Conservation (phyloP, 768 basidiomycete species). For the Pisolithus albus region DNA sequence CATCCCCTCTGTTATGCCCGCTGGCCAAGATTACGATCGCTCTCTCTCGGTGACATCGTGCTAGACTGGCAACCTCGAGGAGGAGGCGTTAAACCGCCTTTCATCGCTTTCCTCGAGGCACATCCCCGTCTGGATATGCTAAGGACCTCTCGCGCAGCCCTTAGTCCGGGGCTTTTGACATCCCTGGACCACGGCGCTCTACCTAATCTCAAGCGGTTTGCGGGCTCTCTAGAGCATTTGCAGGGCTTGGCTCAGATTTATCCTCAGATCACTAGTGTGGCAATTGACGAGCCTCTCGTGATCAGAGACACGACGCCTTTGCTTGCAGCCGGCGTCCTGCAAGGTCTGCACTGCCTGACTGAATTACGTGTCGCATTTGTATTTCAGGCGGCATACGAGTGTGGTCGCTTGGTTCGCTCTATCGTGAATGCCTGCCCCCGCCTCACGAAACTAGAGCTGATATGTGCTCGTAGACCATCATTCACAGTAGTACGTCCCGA, state of each 20-base stretch:
- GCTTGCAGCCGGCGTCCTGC: slow-evolving; percentile 52
- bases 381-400: slow-evolving; percentile 69
- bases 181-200: slow-evolving; percentile 42
- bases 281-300: slow-evolving; percentile 58
- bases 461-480: slow-evolving; percentile 61
- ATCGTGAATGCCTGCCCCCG: slow-evolving; percentile 61
- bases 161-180: slow-evolving; percentile 47
- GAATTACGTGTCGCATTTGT: slow-evolving; percentile 60
- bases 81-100: slow-evolving; percentile 45
- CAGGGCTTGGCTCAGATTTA: slow-evolving; percentile 49
- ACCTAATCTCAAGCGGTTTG: slow-evolving; percentile 48
- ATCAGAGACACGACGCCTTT: slow-evolving; percentile 64
- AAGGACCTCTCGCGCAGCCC: slow-evolving; percentile 46
- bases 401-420: slow-evolving; percentile 60
- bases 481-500: slow-evolving; percentile 54
- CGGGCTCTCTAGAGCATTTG: slow-evolving; percentile 61
- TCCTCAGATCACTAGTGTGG: slow-evolving; percentile 45
- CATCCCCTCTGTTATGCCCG: slow-evolving; percentile 50
- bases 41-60: slow-evolving; percentile 60
- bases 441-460: slow-evolving; percentile 56
- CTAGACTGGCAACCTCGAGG: slow-evolving; percentile 45
- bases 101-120: slow-evolving; percentile 61
- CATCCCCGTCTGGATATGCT: slow-evolving; percentile 49
- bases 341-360: slow-evolving; percentile 46
- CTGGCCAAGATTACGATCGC: slow-evolving; percentile 59